Conservation (phyloP, 805 yeast genomes). For the Cyberlindnera bimundalis region DNA sequence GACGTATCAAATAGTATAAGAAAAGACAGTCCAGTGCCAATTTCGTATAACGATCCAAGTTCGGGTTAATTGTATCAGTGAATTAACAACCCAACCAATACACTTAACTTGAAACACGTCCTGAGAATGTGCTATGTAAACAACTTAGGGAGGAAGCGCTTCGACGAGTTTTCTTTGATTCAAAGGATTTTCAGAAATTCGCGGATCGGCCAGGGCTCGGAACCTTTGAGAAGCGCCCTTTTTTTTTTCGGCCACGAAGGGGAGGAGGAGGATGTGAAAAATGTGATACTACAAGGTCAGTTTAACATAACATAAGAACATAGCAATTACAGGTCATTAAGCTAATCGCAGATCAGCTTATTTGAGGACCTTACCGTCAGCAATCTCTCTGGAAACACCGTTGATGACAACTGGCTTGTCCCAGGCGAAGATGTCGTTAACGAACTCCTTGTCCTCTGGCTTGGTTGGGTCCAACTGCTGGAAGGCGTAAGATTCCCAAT, state of each 20-base stretch:
- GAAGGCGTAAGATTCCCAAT: constrained; percentile 93
- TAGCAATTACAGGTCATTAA: constrained; percentile 5
- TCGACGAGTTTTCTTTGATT: constrained; percentile 6
- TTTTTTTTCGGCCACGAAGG: neutral
- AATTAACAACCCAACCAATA: too few species aligned
- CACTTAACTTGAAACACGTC: too few species aligned
- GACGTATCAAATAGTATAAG: too few species aligned
- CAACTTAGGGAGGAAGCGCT: too few species aligned
- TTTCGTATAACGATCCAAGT: too few species aligned
- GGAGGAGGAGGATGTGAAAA: too few species aligned
- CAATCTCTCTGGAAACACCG: constrained; percentile 84
- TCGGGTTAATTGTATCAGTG: too few species aligned
- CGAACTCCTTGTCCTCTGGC: constrained; percentile 72
- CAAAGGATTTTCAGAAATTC: constrained; percentile 2
- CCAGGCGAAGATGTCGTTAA: constrained; percentile 97
- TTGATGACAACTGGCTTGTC: constrained; percentile 83
- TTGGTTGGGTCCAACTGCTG: constrained; percentile 76
- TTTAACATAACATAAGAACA: constrained; percentile 3
- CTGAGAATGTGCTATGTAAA: too few species aligned
- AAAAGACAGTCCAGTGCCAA: too few species aligned
- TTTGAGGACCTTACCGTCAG: constrained; percentile 97
- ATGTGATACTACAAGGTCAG: neutral
- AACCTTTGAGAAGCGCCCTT: neutral
- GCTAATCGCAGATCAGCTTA: constrained; percentile 34
- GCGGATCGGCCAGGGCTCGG: neutral